These are phyloP conservation scores for Carallia pectinifolia DNA, from an alignment of 345 rosid genomes.

Conservation along the genomic window DNA sequence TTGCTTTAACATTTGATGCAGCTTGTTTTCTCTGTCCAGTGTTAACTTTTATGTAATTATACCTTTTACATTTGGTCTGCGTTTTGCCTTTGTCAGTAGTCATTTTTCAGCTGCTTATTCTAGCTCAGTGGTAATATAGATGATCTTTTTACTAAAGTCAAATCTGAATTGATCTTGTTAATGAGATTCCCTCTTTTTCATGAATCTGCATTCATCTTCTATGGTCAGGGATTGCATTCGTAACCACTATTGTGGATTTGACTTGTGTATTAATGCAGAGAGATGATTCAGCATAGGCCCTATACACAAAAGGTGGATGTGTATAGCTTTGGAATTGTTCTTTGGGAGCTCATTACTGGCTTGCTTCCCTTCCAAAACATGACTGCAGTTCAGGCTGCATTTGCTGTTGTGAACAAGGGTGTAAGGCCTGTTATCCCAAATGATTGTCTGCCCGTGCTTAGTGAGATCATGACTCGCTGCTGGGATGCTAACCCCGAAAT, in stretches of 20 bases:
- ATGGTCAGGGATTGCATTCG: not conserved
- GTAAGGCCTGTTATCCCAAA: conserved; percentile 27
- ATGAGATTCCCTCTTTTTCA: not conserved
- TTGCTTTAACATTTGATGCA: no score
- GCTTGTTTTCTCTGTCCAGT: no score
- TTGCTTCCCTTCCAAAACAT: conserved; percentile 32
- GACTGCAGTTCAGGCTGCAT: conserved; percentile 35
- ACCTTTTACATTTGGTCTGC: no score
- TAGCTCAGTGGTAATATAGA: not conserved
- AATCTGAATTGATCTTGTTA: not conserved
- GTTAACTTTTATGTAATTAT: no score
- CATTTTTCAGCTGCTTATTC: not conserved
- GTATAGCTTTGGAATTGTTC: conserved; percentile 33
- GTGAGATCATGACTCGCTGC: conserved; percentile 31
- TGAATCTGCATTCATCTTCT: not conserved
- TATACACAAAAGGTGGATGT: conserved; percentile 34
- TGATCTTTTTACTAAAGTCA: not conserved
- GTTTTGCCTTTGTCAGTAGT: not conserved
- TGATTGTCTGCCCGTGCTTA: conserved; percentile 29
- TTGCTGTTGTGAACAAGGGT: conserved; percentile 35
- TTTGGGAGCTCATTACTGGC: conserved; percentile 35
- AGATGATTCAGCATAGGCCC: conserved; percentile 35
- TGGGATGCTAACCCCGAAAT: conserved; percentile 31
- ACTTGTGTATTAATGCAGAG: conserved; percentile 16
- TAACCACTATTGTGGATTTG: not conserved